Base-by-base conservation (phyloP, 2,329 filamentous ascomycete genomes). In the Pseudocercospora crystallina region DNA sequence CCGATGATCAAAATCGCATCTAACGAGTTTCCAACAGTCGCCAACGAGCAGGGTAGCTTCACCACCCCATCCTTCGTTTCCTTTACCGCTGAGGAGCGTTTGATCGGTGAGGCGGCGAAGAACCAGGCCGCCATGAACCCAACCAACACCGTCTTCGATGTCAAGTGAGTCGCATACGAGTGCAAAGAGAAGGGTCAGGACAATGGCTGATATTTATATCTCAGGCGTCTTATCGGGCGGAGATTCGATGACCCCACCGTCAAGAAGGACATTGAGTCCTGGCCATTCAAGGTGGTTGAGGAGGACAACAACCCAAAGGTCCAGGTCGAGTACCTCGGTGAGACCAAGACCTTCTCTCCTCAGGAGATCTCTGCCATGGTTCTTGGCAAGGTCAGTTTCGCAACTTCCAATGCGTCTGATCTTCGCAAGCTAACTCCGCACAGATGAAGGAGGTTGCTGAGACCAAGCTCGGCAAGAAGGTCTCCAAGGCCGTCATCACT, bases 51-150 rank as follows among this genome's bases (percentile, higher is more conserved):
- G 86, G 92, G 92, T 83, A 91, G 85, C 80, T 96, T 96, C 80
- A 97, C 94, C 72, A 97, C 94, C 61, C 94, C 94, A 65, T 97
- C 94, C 51, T 99, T 96, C 82, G 94, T 99, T 73, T 95, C 90
- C 68, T 99, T 99, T 85, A 96, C 90, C 73, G 86, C 92, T 70
- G 90, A 96, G 81, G 94, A 99, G 84, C 91, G 94, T 77, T 81
- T 99, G 79, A 97, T 97, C 72, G 94, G 94, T 82, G 94, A 97
- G 84, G 92, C 94, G 57, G 94, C 94, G 72, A 99, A 97, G 89
- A 99, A 99, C 83, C 91, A 96, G 85, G 94, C 92, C 72, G 92
- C 94, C 71, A 96, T 97, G 90, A 99, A 99, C 89, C 94, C 94
- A 60, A 77, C 77, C 73, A 97, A 97, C 83, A 99, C 94, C 67